Evolutionary conservation across 2,329 filamentous ascomycete species (phyloP).

Genomic region (Aureobasidium sp.): DNA sequence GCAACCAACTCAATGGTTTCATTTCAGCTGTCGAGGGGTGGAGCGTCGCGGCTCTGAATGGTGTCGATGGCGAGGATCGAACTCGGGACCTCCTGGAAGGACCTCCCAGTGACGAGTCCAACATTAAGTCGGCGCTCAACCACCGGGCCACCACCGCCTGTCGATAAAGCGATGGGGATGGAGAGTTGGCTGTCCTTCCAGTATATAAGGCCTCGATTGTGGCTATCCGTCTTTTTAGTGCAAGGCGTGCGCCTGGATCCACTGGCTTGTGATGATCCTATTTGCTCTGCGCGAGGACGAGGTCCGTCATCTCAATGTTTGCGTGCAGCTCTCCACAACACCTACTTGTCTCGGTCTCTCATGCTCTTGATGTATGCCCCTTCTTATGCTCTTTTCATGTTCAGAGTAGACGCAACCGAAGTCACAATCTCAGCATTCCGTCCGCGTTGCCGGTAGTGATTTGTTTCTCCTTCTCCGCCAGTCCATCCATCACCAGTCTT

Average conservation of each 20-base stretch:
- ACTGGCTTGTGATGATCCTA: not conserved
- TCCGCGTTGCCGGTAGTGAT: too few relatives aligned
- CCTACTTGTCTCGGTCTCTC: not conserved
- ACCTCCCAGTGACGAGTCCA: not conserved
- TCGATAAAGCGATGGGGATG: not conserved
- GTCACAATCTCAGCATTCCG: too few relatives aligned
- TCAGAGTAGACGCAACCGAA: too few relatives aligned
- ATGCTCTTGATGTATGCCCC: not conserved
- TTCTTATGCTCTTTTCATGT: not conserved
- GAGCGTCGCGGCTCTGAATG: not conserved
- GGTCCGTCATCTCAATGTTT: not conserved
- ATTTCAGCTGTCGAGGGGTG: not conserved
- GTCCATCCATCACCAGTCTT: not conserved
- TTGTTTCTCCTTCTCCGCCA: too few relatives aligned
- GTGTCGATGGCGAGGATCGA: not conserved
- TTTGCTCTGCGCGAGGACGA: not conserved
- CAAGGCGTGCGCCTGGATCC: not conserved
- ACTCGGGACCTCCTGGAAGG: not conserved
- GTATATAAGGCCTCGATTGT: not conserved
- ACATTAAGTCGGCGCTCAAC: not conserved
- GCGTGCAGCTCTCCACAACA: not conserved
- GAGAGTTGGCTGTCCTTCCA: not conserved
- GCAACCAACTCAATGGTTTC: not conserved
- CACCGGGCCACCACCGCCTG: not conserved
- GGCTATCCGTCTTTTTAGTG: not conserved